Percentiles rank a stretch among this genome's conserved stretches.
Conservation (phyloP, 495 filamentous ascomycete species). For the Daldinia caldariorum region DNA sequence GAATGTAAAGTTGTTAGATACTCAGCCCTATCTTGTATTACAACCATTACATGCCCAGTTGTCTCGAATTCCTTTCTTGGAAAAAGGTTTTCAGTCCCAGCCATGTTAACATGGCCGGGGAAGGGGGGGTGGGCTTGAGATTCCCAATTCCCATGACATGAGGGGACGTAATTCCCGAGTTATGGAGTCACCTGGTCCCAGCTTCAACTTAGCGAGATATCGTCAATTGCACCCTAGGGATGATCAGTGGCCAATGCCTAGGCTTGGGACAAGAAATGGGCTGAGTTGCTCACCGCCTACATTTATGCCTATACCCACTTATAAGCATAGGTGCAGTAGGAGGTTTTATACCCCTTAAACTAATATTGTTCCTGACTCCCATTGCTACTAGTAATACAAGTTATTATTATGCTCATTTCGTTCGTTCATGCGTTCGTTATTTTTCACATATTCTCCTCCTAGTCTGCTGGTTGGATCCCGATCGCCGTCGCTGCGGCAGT, state of each 20-base stretch:
- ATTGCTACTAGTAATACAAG: background rate
- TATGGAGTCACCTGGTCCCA: background rate
- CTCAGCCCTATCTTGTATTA: too few species aligned
- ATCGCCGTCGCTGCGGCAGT: slow-evolving; percentile 56
- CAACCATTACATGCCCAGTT: background rate
- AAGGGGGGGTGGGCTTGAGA: too few species aligned
- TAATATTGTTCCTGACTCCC: background rate
- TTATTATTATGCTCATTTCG: slow-evolving; percentile 8
- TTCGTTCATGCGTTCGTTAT: slow-evolving; percentile 12
- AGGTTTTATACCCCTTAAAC: background rate
- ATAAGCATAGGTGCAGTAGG: too few species aligned
- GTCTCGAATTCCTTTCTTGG: background rate
- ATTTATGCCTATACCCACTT: background rate
- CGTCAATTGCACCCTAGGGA: slow-evolving; percentile 1
- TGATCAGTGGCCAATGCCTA: background rate
- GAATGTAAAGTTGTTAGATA: too few species aligned
- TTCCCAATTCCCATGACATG: background rate
- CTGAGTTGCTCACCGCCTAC: slow-evolving; percentile 4
- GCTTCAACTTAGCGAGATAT: slow-evolving; percentile 5
- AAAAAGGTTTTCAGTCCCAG: background rate
- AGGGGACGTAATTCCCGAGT: background rate
- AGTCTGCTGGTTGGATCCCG: slow-evolving; percentile 31
- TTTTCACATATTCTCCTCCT: background rate
- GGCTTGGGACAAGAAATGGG: background rate
- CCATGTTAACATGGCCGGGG: background rate